Evolutionary conservation across 257 asterid genomes (phyloP), one percentile per base, ranked within the genome.

Genomic region (Apocynum venetum): DNA sequence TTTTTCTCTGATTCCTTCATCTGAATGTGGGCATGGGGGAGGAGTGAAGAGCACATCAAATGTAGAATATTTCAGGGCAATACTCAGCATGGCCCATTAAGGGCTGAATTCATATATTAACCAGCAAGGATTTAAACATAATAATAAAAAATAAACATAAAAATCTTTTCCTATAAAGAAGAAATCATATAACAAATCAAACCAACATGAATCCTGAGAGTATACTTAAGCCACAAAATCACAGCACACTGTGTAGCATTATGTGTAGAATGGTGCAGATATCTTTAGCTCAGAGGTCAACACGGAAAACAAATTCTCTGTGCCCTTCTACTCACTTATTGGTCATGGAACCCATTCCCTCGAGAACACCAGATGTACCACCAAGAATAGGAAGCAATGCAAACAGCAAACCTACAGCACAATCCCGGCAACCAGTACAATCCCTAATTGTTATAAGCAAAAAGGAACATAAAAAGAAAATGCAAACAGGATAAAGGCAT

Each of bases 371-470:
- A 77, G 97, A 89, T 72, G 96, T 88, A 79, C 97, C 96, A 80
- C 93, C 96, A 77, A 91, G 91, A 80, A 92, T 89, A 65, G 97
- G 97, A 80, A 92, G 93, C 85, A 92, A 89, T 69, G 97, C 93
- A 83, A 92, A 92, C 73, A 92, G 85, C 90, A 91, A 87, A 76
- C 96, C 96, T 59, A 92, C 93, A 46, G 93, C 88, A 84, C 97
- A 92, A 85, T 92, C 97, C 97, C 91, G 93, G 79, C 51, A 85
- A 80, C 76, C 60, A 81, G 77, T 74, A 74, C 77, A 78, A 64
- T 79, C 82, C 80, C 63, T 25, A 61, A 80, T 51, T 63, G 17
- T 64, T 59, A n/a, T 63, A 69, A 44, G 78, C 71, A 19, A 76
- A 74, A 65, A 79, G 64, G 49, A 66, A 25, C 70, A 64, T 48